Conservation (phyloP, 2,329 filamentous ascomycete genomes). For the Knoxdaviesia proteae region DNA sequence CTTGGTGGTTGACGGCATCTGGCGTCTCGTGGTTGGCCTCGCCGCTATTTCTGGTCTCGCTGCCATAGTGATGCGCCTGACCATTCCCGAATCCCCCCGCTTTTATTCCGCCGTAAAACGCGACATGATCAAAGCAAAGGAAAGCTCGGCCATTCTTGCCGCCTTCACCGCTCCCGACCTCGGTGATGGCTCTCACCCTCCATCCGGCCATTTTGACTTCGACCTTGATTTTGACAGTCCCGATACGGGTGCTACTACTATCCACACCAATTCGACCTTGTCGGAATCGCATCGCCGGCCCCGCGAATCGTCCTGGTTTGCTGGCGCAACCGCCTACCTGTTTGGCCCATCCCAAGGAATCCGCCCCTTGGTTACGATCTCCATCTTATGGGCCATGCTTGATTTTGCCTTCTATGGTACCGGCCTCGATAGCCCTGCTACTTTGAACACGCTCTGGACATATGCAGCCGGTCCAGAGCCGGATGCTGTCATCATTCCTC, state of each 20-base stretch:
- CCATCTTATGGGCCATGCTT: constrained; percentile 29
- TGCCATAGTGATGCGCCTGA: constrained; percentile 24
- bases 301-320: constrained; percentile 2
- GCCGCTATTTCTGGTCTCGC: constrained; percentile 23
- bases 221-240: no score
- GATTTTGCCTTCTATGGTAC: constrained; percentile 34
- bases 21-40: constrained; percentile 26
- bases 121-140: constrained; percentile 8
- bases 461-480: constrained; percentile 1
- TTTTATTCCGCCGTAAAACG: constrained; percentile 8
- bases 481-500: constrained; percentile 1
- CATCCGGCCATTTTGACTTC: no score
- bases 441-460: constrained; percentile 15
- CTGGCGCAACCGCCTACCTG: constrained; percentile 4
- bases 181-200: no score
- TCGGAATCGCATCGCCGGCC: not conserved
- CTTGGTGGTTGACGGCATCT: constrained; percentile 21
- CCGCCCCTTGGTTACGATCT: constrained; percentile 19
- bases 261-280: constrained; percentile 2
- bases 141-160: constrained; percentile 1
- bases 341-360: constrained; percentile 8
- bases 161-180: no score
- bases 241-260: not conserved
- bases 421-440: constrained; percentile 21
- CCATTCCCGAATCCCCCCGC: constrained; percentile 27